phyloP scores from a whole-genome alignment of 176 grass and related monocot genomes.

The Carex scoparia region DNA sequence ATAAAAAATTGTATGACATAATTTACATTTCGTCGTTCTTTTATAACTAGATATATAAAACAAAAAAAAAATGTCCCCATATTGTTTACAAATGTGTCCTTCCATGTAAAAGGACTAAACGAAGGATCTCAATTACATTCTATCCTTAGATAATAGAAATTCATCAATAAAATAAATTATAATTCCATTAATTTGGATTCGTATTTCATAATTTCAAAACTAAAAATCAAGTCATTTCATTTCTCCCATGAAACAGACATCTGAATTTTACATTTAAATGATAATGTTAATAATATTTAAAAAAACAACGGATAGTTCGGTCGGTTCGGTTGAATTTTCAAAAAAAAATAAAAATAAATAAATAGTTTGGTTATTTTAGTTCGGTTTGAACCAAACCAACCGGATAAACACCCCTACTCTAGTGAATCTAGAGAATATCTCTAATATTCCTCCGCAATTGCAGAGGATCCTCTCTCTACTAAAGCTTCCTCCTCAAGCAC shows the following conservation, averaged over 20 bases:
- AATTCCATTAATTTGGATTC: not conserved
- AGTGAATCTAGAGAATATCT: not conserved
- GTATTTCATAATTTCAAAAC: not conserved
- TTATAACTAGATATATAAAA: not conserved
- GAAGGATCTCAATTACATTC: not conserved
- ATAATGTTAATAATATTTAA: not conserved
- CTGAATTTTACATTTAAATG: not conserved
- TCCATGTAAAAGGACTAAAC: not conserved
- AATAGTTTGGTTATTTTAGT: too few species aligned
- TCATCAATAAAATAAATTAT: not conserved
- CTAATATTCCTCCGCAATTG: not conserved
- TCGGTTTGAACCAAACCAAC: too few species aligned
- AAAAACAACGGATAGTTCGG: not conserved
- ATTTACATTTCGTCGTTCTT: not conserved
- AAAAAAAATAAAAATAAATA: too few species aligned
- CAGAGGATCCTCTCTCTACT: not conserved
- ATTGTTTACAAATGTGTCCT: not conserved
- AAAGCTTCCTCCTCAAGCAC: not conserved
- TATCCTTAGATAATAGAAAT: not conserved
- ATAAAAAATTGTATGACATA: too few species aligned
- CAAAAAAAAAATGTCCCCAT: not conserved
- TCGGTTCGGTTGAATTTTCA: too few species aligned
- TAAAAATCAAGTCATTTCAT: not conserved
- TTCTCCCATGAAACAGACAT: not conserved
- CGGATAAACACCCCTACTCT: too few species aligned